phyloP scores from a whole-genome alignment of 345 rosid species.

The Linum tenue region DNA sequence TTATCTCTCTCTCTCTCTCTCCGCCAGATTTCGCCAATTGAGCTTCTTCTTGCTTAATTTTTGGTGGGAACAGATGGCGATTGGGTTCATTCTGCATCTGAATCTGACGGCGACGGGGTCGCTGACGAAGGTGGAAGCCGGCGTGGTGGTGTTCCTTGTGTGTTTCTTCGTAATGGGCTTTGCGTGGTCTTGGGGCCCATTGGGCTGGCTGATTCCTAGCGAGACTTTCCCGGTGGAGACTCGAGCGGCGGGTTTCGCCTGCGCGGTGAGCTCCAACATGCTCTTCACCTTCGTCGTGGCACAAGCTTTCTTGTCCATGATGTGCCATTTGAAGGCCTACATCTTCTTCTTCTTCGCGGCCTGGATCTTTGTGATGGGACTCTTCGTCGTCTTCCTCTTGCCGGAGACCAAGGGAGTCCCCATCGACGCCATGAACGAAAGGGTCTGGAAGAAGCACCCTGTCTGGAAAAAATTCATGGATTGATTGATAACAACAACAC shows the following conservation, averaged over 20 bases:
- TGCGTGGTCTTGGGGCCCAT: slow-evolving; percentile 88
- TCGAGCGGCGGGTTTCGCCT: slow-evolving; percentile 46
- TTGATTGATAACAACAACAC: neutral
- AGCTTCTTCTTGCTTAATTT: neutral
- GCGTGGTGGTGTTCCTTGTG: slow-evolving; percentile 38
- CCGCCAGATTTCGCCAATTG: neutral
- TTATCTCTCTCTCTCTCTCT: neutral
- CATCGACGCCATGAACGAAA: slow-evolving; percentile 41
- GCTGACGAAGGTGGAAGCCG: slow-evolving; percentile 29
- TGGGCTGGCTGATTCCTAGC: slow-evolving; percentile 73
- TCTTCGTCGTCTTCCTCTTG: slow-evolving; percentile 34
- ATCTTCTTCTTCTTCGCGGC: slow-evolving; percentile 56
- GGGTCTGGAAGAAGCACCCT: slow-evolving; percentile 38
- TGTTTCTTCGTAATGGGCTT: slow-evolving; percentile 51
- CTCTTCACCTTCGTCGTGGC: slow-evolving; percentile 74
- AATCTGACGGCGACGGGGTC: slow-evolving; percentile 30
- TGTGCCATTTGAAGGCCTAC: slow-evolving; percentile 34
- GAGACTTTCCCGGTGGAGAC: slow-evolving; percentile 63
- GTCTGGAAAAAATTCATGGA: slow-evolving; percentile 34
- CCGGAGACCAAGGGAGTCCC: slow-evolving; percentile 56
- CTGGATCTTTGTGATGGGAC: slow-evolving; percentile 55
- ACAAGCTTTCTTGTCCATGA: slow-evolving; percentile 63
- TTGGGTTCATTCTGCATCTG: slow-evolving; percentile 36
- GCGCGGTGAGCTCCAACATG: slow-evolving; percentile 69
- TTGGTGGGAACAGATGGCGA: slow-evolving; percentile 23